Percentiles rank a stretch among this genome's conserved stretches.
These are phyloP conservation scores for Beauveria brongniartii DNA, from an alignment of 2,329 filamentous ascomycete species.

Conservation along the genomic window DNA sequence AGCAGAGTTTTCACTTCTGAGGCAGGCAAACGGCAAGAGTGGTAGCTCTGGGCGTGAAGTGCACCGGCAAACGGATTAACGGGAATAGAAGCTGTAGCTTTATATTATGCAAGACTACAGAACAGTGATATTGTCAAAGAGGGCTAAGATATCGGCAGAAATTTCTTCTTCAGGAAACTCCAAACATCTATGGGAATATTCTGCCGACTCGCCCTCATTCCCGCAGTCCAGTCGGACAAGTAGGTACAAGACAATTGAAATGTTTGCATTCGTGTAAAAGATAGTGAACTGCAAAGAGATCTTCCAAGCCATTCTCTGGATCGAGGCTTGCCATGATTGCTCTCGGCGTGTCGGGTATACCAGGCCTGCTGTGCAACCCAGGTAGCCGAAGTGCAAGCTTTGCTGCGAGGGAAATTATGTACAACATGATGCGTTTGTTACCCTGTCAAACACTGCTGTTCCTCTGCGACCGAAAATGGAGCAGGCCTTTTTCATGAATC, in stretches of 20 bases:
- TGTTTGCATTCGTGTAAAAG: not conserved
- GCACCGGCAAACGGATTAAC: not conserved
- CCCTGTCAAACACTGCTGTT: not conserved
- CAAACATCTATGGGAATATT: not conserved
- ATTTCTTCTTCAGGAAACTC: not conserved
- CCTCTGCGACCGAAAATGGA: not conserved
- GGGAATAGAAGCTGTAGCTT: not conserved
- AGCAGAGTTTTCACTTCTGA: not conserved
- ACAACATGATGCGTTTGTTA: not conserved
- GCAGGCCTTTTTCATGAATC: not conserved
- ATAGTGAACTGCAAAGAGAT: not conserved
- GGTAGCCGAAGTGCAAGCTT: conserved; percentile 8
- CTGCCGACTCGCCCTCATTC: not conserved
- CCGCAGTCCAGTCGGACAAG: not conserved
- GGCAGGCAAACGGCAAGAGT: not conserved
- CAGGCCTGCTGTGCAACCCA: not conserved
- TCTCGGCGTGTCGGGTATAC: conserved; percentile 6
- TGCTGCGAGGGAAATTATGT: not conserved
- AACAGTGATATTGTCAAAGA: too few species aligned
- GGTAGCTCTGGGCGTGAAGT: not conserved
- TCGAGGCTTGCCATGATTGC: conserved; percentile 1
- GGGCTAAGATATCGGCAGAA: not conserved
- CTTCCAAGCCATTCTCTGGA: not conserved
- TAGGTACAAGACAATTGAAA: not conserved
- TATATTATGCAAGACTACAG: not conserved